phyloP scores from a whole-genome alignment of 2,329 filamentous ascomycete genomes.

The Ploettnerulaceae sp. region DNA sequence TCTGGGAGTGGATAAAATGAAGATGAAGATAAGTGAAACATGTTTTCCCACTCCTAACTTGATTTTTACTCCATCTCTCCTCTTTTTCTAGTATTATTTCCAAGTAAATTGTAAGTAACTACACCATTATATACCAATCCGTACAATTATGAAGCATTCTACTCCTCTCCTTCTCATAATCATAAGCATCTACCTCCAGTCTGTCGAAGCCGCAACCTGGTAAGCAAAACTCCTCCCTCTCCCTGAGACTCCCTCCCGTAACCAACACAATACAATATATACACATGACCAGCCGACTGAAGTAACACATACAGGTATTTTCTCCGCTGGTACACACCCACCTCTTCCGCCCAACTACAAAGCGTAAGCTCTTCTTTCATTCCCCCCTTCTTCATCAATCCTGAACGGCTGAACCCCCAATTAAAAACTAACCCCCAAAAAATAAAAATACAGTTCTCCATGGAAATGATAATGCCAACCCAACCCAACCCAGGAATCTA shows the following conservation, averaged over 20 bases:
- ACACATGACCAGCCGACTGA: no score
- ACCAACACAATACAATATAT: no score
- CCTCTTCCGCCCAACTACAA: slow-evolving; percentile 11
- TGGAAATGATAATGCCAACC: slow-evolving; percentile 19
- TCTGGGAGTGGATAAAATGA: neutral
- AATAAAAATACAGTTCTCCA: slow-evolving; percentile 22
- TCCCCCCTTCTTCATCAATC: neutral
- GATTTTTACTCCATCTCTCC: neutral
- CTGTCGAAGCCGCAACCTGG: slow-evolving; percentile 4
- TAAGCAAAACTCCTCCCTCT: neutral
- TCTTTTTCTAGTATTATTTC: no score
- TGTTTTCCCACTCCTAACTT: neutral
- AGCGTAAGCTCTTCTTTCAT: slow-evolving; percentile 1
- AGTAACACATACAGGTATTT: slow-evolving; percentile 15
- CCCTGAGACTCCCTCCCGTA: no score
- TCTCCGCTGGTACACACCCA: slow-evolving; percentile 15
- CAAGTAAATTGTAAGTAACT: neutral
- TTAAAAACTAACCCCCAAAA: no score
- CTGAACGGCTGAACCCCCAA: neutral
- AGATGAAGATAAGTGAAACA: neutral
- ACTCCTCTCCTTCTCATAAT: neutral
- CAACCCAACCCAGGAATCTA: slow-evolving; percentile 33
- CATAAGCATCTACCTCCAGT: neutral
- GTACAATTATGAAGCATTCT: neutral
- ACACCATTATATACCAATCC: neutral